Percentiles rank a stretch among this genome's conserved stretches.
These are phyloP conservation scores for Hypoxylon sp. DNA, from an alignment of 2,329 filamentous ascomycete genomes.

Conservation along the genomic window DNA sequence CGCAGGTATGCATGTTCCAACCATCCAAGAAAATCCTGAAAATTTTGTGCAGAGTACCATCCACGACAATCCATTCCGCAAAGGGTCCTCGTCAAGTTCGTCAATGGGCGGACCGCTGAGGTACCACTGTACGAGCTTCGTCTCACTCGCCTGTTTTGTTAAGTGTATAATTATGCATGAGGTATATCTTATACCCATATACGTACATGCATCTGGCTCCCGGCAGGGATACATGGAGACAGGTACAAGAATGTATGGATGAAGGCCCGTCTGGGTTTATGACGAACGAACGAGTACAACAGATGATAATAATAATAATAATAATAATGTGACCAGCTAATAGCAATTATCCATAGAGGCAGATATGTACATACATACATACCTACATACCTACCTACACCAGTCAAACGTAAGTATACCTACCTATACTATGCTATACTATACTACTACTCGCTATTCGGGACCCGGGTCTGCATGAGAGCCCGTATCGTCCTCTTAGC, in stretches of 20 bases:
- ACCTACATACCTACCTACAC: not conserved
- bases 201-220: slow-evolving; percentile 7
- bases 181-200: slow-evolving; percentile 6
- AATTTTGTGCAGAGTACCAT: slow-evolving; percentile 36
- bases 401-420: not conserved
- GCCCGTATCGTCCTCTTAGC: slow-evolving; percentile 37
- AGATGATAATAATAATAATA: too few species aligned
- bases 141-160: slow-evolving; percentile 20
- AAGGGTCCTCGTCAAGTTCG: too few species aligned
- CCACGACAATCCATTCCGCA: slow-evolving; percentile 33
- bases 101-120: slow-evolving; percentile 27
- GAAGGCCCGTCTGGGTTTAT: slow-evolving; percentile 19
- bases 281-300: too few species aligned
- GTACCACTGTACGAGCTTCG: slow-evolving; percentile 21
- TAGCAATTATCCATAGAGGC: too few species aligned
- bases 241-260: slow-evolving; percentile 15
- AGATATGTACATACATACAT: not conserved
- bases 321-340: too few species aligned
- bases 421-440: not conserved
- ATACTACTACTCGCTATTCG: slow-evolving; percentile 9
- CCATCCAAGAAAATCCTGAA: slow-evolving; percentile 35
- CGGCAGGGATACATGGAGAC: too few species aligned
- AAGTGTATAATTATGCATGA: slow-evolving; percentile 24
- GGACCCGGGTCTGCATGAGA: slow-evolving; percentile 34
- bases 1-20: slow-evolving; percentile 36